Percentiles rank a stretch among this genome's conserved stretches.
phyloP scores from a whole-genome alignment of 441 rosid genomes.

The Melastoma candidum region DNA sequence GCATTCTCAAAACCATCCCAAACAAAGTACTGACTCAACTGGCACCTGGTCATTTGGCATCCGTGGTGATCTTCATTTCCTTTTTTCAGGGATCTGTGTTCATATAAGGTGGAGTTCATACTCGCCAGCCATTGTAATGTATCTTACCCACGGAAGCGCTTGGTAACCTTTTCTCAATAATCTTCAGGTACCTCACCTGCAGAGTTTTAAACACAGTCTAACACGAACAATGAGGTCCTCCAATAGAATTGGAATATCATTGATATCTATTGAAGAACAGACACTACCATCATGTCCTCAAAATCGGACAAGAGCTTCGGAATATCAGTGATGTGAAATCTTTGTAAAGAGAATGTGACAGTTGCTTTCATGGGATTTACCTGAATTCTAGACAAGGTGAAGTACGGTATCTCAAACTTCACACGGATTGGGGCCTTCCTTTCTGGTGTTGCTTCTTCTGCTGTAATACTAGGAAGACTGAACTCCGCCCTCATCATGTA shows the following conservation, averaged over 20 bases:
- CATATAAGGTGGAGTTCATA: slow-evolving; percentile 71
- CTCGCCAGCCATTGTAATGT: slow-evolving; percentile 84
- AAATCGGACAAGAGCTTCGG: too few species aligned
- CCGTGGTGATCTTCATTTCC: too few species aligned
- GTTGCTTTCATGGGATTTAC: slow-evolving; percentile 22
- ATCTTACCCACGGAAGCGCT: slow-evolving; percentile 83
- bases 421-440: slow-evolving; percentile 97
- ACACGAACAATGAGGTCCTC: too few species aligned
- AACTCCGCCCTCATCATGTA: slow-evolving; percentile 98
- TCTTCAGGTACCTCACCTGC: slow-evolving; percentile 75
- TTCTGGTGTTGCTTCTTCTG: slow-evolving; percentile 83
- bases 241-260: too few species aligned
- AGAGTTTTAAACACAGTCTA: background rate
- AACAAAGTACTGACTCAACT: too few species aligned
- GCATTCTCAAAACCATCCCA: too few species aligned
- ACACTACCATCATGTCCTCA: too few species aligned
- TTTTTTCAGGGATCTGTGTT: background rate
- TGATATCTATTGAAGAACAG: too few species aligned
- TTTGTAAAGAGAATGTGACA: background rate
- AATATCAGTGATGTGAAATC: too few species aligned
- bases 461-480: slow-evolving; percentile 88
- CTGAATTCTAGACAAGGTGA: slow-evolving; percentile 98
- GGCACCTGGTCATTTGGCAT: too few species aligned
- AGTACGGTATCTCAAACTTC: slow-evolving; percentile 97
- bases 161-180: slow-evolving; percentile 87